Base-by-base conservation (phyloP, 2,329 filamentous ascomycete genomes). In the Arthrinium phaeospermum region DNA sequence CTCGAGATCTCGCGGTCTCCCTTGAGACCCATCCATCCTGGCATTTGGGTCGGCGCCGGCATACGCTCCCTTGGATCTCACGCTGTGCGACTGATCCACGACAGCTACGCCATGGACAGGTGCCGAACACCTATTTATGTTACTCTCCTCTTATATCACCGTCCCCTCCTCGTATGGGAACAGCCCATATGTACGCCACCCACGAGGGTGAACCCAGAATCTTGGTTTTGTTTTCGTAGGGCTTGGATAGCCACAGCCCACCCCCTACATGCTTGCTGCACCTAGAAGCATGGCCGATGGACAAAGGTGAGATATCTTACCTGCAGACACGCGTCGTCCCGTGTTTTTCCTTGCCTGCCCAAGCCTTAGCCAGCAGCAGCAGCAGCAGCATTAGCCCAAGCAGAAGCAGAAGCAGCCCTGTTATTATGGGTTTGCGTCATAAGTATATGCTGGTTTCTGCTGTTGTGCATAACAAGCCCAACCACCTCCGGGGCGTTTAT, bases 1-100 rank as follows among this genome's bases (percentile, higher is more conserved):
- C 76, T 74, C 75, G 72, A 80, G 78, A 80, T 80, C 78, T 80
- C 72, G 77, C 79, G 75, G 77, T 74, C 75, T 75, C 75, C 75
- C 76, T 77, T 75, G 72, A 72, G 73, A 74, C 74, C 75, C 74
- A 75, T 76, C 77, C 77, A 74, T 73, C 76, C 77, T 53, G 13
- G 30, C 34, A 13, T 34, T 64, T 64, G 57, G 57, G 57, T 64
- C 57, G 27, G 6, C 24, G 34, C 57, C 57, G 57, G 57, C 57
- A 64, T 34, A 61, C 27, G 34, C 34, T 34, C 34, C 57, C 22
- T 64, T 34, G 30, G 34, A 61, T 37, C 53, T 41, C 57, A 64
- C 57, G 57, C 34, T n/a, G 57, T 64, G 57, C 13, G 19, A 64
- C 57, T 64, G 57, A 10, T 41, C 57, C 57, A 64, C 57, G 57